These are phyloP conservation scores for Diutina ranongensis DNA, from an alignment of 1,139 yeast species.

Conservation along the genomic window DNA sequence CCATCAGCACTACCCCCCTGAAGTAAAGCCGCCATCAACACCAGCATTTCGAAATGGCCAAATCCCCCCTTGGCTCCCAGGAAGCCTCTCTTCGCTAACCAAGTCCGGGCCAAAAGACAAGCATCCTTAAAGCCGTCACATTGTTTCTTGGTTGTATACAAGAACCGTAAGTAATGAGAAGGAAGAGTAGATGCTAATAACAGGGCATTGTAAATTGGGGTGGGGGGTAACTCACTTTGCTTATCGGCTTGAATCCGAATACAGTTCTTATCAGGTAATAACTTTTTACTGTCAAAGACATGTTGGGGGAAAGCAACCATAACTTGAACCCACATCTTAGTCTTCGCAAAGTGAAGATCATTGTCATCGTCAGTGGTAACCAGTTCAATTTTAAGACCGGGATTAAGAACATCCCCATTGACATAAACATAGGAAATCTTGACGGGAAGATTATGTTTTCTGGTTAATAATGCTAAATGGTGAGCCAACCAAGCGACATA, in stretches of 20 bases:
- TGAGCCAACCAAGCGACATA: slow-evolving; percentile 72
- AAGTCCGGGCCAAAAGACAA: slow-evolving; percentile 71
- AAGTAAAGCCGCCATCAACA: slow-evolving; percentile 67
- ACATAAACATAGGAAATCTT: slow-evolving; percentile 45
- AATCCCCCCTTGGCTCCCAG: slow-evolving; percentile 70
- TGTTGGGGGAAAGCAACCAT: slow-evolving; percentile 65
- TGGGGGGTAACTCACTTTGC: slow-evolving; percentile 46
- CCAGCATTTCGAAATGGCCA: slow-evolving; percentile 84
- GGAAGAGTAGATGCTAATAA: slow-evolving; percentile 58
- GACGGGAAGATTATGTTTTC: slow-evolving; percentile 43
- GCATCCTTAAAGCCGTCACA: slow-evolving; percentile 88
- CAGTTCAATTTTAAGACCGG: slow-evolving; percentile 46
- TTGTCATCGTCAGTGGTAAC: slow-evolving; percentile 35
- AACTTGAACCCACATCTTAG: slow-evolving; percentile 61
- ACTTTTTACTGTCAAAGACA: slow-evolving; percentile 61
- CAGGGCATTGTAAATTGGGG: slow-evolving; percentile 80
- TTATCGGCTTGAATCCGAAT: slow-evolving; percentile 48
- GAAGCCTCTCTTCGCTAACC: slow-evolving; percentile 84
- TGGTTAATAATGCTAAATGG: slow-evolving; percentile 42
- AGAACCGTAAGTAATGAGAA: slow-evolving; percentile 58
- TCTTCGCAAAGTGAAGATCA: slow-evolving; percentile 48
- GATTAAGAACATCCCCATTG: slow-evolving; percentile 58
- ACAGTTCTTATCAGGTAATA: slow-evolving; percentile 69
- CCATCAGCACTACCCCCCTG: slow-evolving; percentile 79
- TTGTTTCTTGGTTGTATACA: slow-evolving; percentile 64